Evolutionary conservation across 352 stramenopile genomes (phyloP).

Genomic region (Phytophthora crassamura): DNA sequence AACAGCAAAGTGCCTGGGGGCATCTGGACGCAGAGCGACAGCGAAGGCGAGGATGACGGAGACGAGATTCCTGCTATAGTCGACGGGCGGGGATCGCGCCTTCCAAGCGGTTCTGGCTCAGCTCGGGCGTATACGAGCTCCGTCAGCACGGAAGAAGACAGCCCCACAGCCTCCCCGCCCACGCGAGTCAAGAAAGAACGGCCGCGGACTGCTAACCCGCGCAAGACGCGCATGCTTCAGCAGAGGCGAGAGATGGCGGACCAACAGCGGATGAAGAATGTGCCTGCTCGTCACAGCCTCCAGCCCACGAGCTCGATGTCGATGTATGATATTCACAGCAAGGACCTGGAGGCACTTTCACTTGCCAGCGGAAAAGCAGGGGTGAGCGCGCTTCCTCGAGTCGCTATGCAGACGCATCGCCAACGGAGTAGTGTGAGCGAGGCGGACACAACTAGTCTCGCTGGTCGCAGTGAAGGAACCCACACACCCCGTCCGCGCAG

Average conservation of each 20-base stretch:
- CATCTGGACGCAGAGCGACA: constrained; percentile 54
- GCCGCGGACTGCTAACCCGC: constrained; percentile 67
- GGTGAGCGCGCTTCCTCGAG: constrained; percentile 4
- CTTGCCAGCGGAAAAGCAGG: constrained; percentile 18
- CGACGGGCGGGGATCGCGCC: not conserved
- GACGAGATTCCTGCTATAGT: not conserved
- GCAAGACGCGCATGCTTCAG: constrained; percentile 69
- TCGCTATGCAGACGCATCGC: constrained; percentile 8
- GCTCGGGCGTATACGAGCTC: constrained; percentile 12
- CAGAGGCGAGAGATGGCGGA: constrained; percentile 64
- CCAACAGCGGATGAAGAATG: constrained; percentile 33
- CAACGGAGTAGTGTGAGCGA: constrained; percentile 11
- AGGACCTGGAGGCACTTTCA: constrained; percentile 32
- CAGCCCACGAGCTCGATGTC: constrained; percentile 43
- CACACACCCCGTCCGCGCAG: constrained; percentile 49
- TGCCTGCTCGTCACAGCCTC: constrained; percentile 16
- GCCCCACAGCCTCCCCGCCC: not conserved
- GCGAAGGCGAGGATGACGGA: constrained; percentile 27
- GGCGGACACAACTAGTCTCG: constrained; percentile 20
- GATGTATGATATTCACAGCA: constrained; percentile 44
- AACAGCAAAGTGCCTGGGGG: constrained; percentile 66
- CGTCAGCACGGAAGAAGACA: constrained; percentile 13
- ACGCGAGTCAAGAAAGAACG: constrained; percentile 54
- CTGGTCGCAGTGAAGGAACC: constrained; percentile 12
- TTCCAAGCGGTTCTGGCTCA: constrained; percentile 2